Evolutionary conservation across 208 protist genomes (phyloP), one percentile per base, ranked within the genome.

Genomic region (Phytomonas serpens): DNA sequence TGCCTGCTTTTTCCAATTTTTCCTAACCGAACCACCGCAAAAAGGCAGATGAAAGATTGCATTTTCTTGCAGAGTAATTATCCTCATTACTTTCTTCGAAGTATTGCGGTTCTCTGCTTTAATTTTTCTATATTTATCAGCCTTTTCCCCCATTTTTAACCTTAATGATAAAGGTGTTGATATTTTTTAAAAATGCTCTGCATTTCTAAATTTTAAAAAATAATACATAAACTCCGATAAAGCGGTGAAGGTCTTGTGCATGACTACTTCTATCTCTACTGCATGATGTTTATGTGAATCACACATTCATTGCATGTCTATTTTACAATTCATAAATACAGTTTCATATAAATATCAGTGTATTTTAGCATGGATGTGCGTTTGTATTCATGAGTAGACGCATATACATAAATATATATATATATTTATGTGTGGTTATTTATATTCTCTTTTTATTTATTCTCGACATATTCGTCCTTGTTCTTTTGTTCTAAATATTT

Each of bases 391-490:
- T 67, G n/a, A 32, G 63, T 67, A 7, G 23, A 34, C 19, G 66
- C 64, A 30, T 62, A 6, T 62, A 62, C 51, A 61, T 51, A 63
- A 19, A 69, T 51, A 69, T 11, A 30, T 30, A 29, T 30, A 69
- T 61, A 23, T 61, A 61, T 61, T 14, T 61, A 23, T 61, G 51
- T 61, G 23, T 61, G 51, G 16, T 14, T 62, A 62, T 30, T 31
- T 30, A 62, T 30, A 30, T 62, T n/a, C 29, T 31, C 6, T 30
- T 27, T 61, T 19, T 52, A 62, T 52, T 68, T 64, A 30, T 69
- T 70, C 30, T 36, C 66, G 13, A 71, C 29, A 40, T 6, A 76
- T 16, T 51, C 61, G 69, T 61, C 57, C 36, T 33, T 11, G 19
- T 2, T 23, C 31, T 37, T 62, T 32, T 30, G 36, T 47, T 14